Conservation (phyloP, 1,284 basidiomycete genomes). For the Malassezia furfur region DNA sequence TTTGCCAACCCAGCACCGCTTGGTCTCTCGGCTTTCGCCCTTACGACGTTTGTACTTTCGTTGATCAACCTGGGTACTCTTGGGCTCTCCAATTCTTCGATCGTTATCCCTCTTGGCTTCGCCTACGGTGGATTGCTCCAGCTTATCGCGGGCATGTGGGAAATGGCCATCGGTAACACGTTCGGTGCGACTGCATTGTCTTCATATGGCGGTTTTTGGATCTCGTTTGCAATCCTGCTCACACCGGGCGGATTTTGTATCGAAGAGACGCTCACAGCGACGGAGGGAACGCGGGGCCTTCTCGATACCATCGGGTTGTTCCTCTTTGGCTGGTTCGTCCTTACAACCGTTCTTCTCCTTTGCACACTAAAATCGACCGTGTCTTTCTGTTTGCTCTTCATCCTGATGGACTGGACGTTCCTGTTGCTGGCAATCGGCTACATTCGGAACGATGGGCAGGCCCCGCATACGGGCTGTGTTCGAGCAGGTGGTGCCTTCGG, state of each 20-base stretch:
- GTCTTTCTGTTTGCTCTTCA: constrained; percentile 58
- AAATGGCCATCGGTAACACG: constrained; percentile 63
- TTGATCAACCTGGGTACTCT: constrained; percentile 43
- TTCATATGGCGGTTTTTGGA: constrained; percentile 42
- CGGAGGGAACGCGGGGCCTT: constrained; percentile 22
- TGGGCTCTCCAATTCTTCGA: constrained; percentile 33
- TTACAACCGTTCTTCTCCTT: constrained; percentile 34
- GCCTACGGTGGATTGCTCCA: constrained; percentile 65
- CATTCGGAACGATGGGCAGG: constrained; percentile 23
- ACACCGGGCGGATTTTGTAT: constrained; percentile 32
- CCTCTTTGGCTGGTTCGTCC: constrained; percentile 41
- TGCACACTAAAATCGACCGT: constrained; percentile 33
- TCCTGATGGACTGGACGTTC: constrained; percentile 59
- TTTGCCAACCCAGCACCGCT: constrained; percentile 55
- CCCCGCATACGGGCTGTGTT: not conserved
- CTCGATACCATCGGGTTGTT: constrained; percentile 30
- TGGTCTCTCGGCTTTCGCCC: constrained; percentile 49
- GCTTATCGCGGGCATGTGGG: constrained; percentile 55
- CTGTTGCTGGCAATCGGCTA: constrained; percentile 46
- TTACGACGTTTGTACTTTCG: constrained; percentile 55
- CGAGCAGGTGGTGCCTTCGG: constrained; percentile 24
- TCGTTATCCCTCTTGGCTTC: constrained; percentile 35
- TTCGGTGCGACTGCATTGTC: constrained; percentile 56
- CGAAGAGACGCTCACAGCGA: constrained; percentile 15
- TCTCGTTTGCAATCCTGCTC: constrained; percentile 33